These are phyloP conservation scores for Eucalyptus urophylla DNA, from an alignment of 345 rosid genomes.

Conservation along the genomic window DNA sequence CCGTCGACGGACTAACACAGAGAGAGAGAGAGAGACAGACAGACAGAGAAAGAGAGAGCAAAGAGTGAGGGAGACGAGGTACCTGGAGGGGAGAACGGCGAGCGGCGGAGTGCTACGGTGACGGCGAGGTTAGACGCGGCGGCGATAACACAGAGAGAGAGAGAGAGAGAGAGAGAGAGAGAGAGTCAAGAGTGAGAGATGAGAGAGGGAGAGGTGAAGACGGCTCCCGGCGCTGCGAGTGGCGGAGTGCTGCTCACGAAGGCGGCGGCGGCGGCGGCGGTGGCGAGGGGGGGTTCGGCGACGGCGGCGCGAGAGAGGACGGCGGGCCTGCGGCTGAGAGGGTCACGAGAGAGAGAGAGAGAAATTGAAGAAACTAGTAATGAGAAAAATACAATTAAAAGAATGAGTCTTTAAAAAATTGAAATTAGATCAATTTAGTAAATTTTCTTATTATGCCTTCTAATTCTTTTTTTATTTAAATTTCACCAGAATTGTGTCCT, in stretches of 20 bases:
- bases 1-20: not conserved
- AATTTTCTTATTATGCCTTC: not conserved
- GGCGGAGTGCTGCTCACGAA: not conserved
- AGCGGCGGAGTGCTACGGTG: not conserved
- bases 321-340: not conserved
- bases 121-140: not conserved
- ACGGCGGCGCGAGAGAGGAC: not conserved
- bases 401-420: not conserved
- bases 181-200: not conserved
- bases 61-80: not conserved
- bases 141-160: not conserved
- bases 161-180: not conserved
- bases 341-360: not conserved
- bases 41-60: not conserved
- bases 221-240: not conserved
- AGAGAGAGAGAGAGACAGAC: not conserved
- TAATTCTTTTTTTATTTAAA: too few species aligned
- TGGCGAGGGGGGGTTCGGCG: not conserved
- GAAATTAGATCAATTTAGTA: not conserved
- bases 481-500: not conserved
- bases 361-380: not conserved
- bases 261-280: not conserved
- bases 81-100: not conserved
- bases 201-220: not conserved
- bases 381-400: not conserved